phyloP scores from a whole-genome alignment of 2,329 filamentous ascomycete species.

The Fusarium nisikadoi region DNA sequence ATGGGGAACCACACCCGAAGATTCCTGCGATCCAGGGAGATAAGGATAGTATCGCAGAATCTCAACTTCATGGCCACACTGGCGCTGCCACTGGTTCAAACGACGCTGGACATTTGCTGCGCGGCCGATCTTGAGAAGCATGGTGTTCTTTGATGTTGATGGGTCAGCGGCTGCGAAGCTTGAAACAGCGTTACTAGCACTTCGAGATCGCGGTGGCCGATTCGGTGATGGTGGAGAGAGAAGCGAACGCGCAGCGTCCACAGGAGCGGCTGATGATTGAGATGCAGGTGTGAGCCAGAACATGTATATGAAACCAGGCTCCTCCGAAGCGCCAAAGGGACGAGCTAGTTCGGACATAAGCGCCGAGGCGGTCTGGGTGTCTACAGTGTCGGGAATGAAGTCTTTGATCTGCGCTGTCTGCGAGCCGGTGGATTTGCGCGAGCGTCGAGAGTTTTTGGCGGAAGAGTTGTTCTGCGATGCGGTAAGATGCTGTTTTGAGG shows the following conservation, averaged over 20 bases:
- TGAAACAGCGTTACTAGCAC: constrained; percentile 66
- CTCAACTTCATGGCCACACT: constrained; percentile 90
- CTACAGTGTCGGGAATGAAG: constrained; percentile 75
- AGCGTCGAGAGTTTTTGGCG: constrained; percentile 44
- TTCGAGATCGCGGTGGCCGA: constrained; percentile 51
- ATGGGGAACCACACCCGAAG: constrained; percentile 55
- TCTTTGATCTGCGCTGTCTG: constrained; percentile 48
- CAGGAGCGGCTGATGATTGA: constrained; percentile 59
- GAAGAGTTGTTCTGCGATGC: constrained; percentile 42
- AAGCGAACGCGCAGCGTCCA: constrained; percentile 69
- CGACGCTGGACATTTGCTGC: constrained; percentile 87
- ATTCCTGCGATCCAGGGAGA: constrained; percentile 58
- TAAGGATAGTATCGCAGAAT: constrained; percentile 95
- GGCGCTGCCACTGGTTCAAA: constrained; percentile 91
- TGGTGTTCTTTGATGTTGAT: constrained; percentile 57
- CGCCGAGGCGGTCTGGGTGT: constrained; percentile 74
- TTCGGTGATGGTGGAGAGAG: constrained; percentile 61
- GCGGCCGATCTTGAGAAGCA: constrained; percentile 74
- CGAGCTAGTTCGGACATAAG: constrained; percentile 81
- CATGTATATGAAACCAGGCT: constrained; percentile 96
- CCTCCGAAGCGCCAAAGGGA: constrained; percentile 73
- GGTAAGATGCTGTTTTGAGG: constrained; percentile 30
- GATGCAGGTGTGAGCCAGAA: constrained; percentile 88
- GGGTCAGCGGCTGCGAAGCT: constrained; percentile 56
- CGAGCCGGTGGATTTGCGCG: constrained; percentile 48